phyloP scores from a whole-genome alignment of 106 monocot genomes.

The Apostasia shenzhenica region DNA sequence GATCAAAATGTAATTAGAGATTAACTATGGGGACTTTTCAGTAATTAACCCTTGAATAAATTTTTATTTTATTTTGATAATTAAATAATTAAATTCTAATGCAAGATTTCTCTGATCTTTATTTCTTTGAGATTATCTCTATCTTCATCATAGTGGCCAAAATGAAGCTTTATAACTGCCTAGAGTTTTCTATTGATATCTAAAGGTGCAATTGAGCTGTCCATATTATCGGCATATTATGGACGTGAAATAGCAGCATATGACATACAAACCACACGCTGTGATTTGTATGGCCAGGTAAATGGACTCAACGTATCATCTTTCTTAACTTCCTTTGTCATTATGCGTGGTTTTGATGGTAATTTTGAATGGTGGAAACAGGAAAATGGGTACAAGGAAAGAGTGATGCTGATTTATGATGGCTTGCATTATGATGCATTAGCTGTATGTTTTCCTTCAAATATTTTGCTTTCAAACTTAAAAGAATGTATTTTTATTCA shows the following conservation, averaged over 20 bases:
- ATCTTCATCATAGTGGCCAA: too few relatives aligned
- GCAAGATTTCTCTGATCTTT: too few relatives aligned
- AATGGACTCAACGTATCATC: not conserved
- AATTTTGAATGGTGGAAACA: constrained; percentile 26
- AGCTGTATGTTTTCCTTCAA: constrained; percentile 56
- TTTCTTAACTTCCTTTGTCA: not conserved
- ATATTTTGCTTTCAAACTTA: not conserved
- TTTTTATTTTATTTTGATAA: too few relatives aligned
- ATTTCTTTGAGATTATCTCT: too few relatives aligned
- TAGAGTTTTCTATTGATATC: too few relatives aligned
- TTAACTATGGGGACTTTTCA: too few relatives aligned
- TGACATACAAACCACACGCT: constrained; percentile 90
- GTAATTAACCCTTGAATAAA: too few relatives aligned
- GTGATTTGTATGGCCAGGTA: constrained; percentile 99
- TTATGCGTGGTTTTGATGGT: not conserved
- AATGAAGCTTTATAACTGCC: too few relatives aligned
- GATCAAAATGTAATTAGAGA: too few relatives aligned
- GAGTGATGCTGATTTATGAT: constrained; percentile 98
- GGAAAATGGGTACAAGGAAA: constrained; percentile 69
- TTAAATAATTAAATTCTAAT: too few relatives aligned
- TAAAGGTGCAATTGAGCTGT: constrained; percentile 89
- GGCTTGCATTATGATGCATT: constrained; percentile 97
- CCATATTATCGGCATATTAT: constrained; percentile 86
- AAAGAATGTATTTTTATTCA: not conserved
- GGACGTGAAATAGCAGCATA: constrained; percentile 95